Base-by-base conservation (phyloP, 129 eudicot genomes). In the Artemisia argyi region DNA sequence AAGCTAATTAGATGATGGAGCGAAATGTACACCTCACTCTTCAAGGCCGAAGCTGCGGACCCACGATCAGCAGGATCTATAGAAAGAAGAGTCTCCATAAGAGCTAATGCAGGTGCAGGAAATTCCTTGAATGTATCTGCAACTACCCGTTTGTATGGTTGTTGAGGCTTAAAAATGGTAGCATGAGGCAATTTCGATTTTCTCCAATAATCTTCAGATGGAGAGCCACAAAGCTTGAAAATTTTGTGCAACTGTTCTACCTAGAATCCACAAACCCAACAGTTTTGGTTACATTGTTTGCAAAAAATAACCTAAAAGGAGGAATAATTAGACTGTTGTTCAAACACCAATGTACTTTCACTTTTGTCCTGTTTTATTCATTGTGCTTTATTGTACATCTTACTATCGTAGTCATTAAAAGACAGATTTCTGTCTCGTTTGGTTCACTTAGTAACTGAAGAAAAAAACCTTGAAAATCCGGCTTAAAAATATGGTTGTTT, bases 221-320 rank as follows among this genome's bases (percentile, higher is more conserved):
- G 98, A 32, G 98, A 89, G 10, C 98, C 98, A 81, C 98, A 92
- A 76, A 92, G 98, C 83, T 80, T 89, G 88, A 92, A 92, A 52
- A 92, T 92, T 68, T 85, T 89, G 82, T 89, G 98, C 54, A 92
- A 68, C 80, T 92, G 98, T 78, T 92, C 98, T 65, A 92, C 96
- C 98, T 92, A 76, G 51, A 72, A 64, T 51, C 71, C 68, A 85
- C 16, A 72, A 79, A 65, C 3, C 63, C 22, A 15, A 76, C 71
- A 73, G 49, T 16, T 50, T 69, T 47, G 20, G 35, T 60, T 63
- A 69, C 57, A 59, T 76, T 24, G 58, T 59, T 72, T 24, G 11
- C 2, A 12, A 74, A 57, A 74, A 42, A 49, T 58, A 60, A 56
- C 5, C 55, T 12, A 24, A 11, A 22, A 1, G 65, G 11, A 26